These are phyloP conservation scores for Globisporangium okanoganense DNA, from an alignment of 352 stramenopile genomes.

Conservation along the genomic window DNA sequence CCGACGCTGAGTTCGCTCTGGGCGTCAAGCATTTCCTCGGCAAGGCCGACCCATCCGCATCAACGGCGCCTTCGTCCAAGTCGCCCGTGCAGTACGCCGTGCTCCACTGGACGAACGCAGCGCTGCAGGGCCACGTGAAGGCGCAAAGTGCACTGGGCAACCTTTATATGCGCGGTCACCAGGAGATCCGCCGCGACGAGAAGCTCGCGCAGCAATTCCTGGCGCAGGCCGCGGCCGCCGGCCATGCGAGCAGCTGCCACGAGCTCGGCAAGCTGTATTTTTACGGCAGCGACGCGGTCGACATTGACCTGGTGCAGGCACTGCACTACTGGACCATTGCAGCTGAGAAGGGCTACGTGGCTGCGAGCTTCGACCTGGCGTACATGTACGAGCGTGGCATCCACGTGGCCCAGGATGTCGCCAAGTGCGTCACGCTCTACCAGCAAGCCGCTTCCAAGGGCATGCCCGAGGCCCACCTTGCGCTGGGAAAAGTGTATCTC, in stretches of 20 bases:
- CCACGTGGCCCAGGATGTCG: conserved; percentile 53
- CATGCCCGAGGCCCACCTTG: conserved; percentile 69
- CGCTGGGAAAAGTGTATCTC: conserved; percentile 54
- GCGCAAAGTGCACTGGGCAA: conserved; percentile 68
- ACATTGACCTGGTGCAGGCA: conserved; percentile 30
- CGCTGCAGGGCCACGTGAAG: conserved; percentile 63
- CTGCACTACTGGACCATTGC: conserved; percentile 65
- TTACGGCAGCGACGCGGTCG: conserved; percentile 32
- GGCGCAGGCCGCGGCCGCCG: conserved; percentile 57
- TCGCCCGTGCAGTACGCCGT: conserved; percentile 47
- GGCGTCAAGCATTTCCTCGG: conserved; percentile 58
- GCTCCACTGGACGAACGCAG: conserved; percentile 76
- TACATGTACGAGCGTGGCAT: conserved; percentile 73
- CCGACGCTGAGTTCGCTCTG: conserved; percentile 52
- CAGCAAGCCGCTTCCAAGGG: conserved; percentile 43
- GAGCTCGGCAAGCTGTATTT: conserved; percentile 76
- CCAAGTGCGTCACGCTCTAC: conserved; percentile 61
- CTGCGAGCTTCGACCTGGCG: conserved; percentile 67
- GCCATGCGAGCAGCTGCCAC: conserved; percentile 66
- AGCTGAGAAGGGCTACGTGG: conserved; percentile 59
- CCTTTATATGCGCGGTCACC: conserved; percentile 64
- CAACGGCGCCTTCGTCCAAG: conserved; percentile 22
- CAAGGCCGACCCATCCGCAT: conserved; percentile 21
- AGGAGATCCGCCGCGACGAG: conserved; percentile 39
- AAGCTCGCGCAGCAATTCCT: conserved; percentile 49